These are phyloP conservation scores for Penicillium bovifimosum DNA, from an alignment of 495 filamentous ascomycete species.

Conservation along the genomic window DNA sequence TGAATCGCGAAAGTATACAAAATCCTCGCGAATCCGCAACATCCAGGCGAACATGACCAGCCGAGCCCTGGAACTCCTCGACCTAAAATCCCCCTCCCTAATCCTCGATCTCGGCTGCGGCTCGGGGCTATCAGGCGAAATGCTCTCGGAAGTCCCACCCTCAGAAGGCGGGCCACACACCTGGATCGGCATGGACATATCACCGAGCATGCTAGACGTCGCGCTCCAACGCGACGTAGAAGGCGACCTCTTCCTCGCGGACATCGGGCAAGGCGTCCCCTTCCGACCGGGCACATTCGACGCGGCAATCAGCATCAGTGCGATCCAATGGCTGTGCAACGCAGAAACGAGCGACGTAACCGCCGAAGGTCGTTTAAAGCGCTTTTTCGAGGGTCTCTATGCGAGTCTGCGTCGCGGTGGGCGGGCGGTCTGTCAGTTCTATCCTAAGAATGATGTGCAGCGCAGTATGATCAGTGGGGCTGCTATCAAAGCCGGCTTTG, in stretches of 20 bases:
- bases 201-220: conserved; percentile 86
- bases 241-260: conserved; percentile 84
- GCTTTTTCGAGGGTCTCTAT: conserved; percentile 94
- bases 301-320: conserved; percentile 88
- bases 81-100: conserved; percentile 70
- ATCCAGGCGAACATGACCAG: conserved; percentile 93
- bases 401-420: conserved; percentile 77
- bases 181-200: conserved; percentile 94
- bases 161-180: conserved; percentile 79
- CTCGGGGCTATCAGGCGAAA: conserved; percentile 89
- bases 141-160: conserved; percentile 61
- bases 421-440: conserved; percentile 93
- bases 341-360: conserved; percentile 81
- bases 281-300: conserved; percentile 92
- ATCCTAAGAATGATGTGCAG: conserved; percentile 91
- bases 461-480: conserved; percentile 84
- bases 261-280: conserved; percentile 92
- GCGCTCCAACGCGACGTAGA: conserved; percentile 88
- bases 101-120: conserved; percentile 96
- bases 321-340: conserved; percentile 97
- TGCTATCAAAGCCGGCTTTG: conserved; percentile 89
- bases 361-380: conserved; percentile 63
- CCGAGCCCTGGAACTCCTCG: conserved; percentile 84
- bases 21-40: conserved; percentile 86
- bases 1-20: conserved; percentile 97